Conservation (phyloP, 257 asterid species). For the Gentiana straminea region DNA sequence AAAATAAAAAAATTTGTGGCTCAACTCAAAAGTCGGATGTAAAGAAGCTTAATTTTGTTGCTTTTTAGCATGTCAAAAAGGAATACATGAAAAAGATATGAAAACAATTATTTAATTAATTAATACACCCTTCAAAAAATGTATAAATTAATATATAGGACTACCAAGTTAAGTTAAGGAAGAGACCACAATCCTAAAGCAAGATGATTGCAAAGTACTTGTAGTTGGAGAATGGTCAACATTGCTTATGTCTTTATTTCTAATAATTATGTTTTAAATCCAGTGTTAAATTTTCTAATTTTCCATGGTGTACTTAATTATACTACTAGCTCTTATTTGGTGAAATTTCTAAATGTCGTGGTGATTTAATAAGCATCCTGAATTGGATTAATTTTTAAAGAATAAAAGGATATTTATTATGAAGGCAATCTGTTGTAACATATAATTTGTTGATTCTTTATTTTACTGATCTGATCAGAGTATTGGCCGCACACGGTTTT, state of each 20-base stretch:
- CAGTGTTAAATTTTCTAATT: too few relatives aligned
- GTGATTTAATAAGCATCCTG: too few relatives aligned
- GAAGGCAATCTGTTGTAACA: too few relatives aligned
- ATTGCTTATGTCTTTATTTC: not conserved
- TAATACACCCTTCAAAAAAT: too few relatives aligned
- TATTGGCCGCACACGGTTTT: too few relatives aligned
- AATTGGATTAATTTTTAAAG: too few relatives aligned
- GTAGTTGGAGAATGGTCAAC: conserved; percentile 3
- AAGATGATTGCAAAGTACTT: not conserved
- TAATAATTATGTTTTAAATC: not conserved
- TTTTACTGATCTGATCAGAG: too few relatives aligned
- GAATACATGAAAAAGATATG: not conserved
- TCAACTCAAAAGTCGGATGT: not conserved
- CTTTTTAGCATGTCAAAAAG: conserved; percentile 9
- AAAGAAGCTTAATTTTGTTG: conserved; percentile 6
- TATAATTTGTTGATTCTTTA: too few relatives aligned
- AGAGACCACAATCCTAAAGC: conserved; percentile 3
- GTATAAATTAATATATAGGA: not conserved
- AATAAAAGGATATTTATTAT: too few relatives aligned
- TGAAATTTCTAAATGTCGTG: too few relatives aligned
- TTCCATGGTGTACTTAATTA: too few relatives aligned
- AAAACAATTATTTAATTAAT: not conserved
- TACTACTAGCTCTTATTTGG: too few relatives aligned
- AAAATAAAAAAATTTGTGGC: not conserved
- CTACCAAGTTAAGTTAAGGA: not conserved